Base-by-base conservation (phyloP, 768 basidiomycete genomes). In the Psilocybe subaeruginosa region DNA sequence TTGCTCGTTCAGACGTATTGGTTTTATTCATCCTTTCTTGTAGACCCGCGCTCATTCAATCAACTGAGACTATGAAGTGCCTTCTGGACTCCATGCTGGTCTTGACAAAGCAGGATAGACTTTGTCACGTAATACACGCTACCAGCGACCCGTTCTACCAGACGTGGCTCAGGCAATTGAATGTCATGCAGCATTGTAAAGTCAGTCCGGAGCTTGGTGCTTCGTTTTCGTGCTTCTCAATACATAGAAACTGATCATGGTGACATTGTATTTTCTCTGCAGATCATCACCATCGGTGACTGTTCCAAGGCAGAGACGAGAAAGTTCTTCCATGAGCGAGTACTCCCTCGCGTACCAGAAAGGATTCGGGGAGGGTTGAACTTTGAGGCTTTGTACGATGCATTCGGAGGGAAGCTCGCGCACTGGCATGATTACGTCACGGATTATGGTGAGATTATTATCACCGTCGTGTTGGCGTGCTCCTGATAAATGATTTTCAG, bases 91-190 rank as follows among this genome's bases (percentile, higher is more conserved):
- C 91, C 11, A 91, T 93, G 85, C 84, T 93, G 17, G 92, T 93
- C 12, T 76, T 94, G 57, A 93, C 93, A 33, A 93, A 94, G 76
- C 93, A 94, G 72, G 92, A 93, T 69, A 79, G 89, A n/a, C 73
- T 94, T 12, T 91, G 89, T 68, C 91, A 93, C 68, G 88, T 93
- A 67, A 86, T 92, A 54, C 90, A 92, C 64, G 89, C 89, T 4
- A 90, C 91, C 4, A 91, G 89, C 66, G 91, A 93, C 65, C 90
- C 91, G 0, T 92, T 92, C 73, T 93, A 92, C 68, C 91, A 92
- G 66, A 90, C 88, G 11, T 92, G 89, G 90, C 78, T 93, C 49
- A 80, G 90, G 62, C 90, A 91, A 68, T 78, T 91, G 56, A 91
- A 90, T 62, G 83, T 92, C 53, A 88, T 90, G 80, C 90, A 91